These are phyloP conservation scores for Ceratocystis destructans DNA, from an alignment of 2,329 filamentous ascomycete species.

Conservation along the genomic window DNA sequence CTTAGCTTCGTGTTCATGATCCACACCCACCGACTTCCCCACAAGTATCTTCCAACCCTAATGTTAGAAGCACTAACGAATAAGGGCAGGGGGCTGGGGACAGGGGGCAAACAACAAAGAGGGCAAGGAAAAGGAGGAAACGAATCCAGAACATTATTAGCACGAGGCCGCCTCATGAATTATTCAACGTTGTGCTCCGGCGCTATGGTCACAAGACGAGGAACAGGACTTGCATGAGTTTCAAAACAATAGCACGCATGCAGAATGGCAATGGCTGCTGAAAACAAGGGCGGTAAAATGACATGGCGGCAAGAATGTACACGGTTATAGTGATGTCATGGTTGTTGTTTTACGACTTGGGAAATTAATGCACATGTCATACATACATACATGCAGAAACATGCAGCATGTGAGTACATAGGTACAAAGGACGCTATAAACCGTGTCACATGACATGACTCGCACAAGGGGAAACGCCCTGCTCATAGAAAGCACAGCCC, in stretches of 20 bases:
- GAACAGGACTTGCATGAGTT: neutral
- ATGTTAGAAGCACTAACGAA: neutral
- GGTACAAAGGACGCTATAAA: neutral
- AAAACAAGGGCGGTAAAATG: neutral
- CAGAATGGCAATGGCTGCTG: neutral
- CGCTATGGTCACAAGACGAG: too few relatives aligned
- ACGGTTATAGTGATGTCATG: neutral
- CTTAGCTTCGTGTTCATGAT: slow-evolving; percentile 4
- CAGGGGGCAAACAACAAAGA: neutral
- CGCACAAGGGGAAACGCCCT: neutral
- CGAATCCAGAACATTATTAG: neutral
- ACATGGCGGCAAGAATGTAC: neutral
- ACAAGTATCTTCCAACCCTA: neutral
- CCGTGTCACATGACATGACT: slow-evolving; percentile 1
- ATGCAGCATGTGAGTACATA: neutral
- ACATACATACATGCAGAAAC: neutral
- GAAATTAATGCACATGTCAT: slow-evolving; percentile 8
- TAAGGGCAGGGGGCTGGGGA: neutral
- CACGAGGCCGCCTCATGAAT: neutral
- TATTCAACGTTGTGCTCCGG: too few relatives aligned
- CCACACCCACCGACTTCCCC: slow-evolving; percentile 5
- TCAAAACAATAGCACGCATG: neutral
- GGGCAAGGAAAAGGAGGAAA: neutral
- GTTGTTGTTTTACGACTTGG: neutral
- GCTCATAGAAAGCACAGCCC: neutral